A percentile compares a stretch with the other conserved stretches of the same genome.
phyloP scores from a whole-genome alignment of 192 early-diverging fungal genomes.

The Coemansia sp. region DNA sequence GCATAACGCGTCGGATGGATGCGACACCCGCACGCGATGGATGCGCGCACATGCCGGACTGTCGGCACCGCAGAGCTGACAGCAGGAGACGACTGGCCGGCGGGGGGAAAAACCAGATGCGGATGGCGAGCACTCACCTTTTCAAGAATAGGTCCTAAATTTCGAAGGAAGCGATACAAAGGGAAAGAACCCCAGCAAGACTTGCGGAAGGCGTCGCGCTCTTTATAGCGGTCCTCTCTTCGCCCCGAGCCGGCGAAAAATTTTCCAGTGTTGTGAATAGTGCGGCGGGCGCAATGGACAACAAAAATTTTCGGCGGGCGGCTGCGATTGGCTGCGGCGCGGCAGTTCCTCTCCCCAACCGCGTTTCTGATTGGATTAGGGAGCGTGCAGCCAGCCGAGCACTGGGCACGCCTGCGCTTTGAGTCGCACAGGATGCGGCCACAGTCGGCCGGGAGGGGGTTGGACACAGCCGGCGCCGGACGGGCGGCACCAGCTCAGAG shows the following conservation, averaged over 20 bases:
- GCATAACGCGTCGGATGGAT: too few species aligned
- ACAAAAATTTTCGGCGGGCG: constrained; percentile 5
- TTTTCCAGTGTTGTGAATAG: constrained; percentile 6
- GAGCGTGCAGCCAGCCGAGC: background rate
- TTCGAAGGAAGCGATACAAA: constrained; percentile 45
- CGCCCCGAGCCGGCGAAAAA: constrained; percentile 7
- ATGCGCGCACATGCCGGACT: too few species aligned
- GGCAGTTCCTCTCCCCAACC: background rate
- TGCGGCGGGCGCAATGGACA: constrained; percentile 2
- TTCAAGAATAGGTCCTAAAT: constrained; percentile 15
- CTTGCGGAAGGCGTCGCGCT: background rate
- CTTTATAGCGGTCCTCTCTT: constrained; percentile 43
- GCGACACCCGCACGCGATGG: constrained; percentile 6
- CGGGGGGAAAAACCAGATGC: background rate
- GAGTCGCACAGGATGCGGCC: too few species aligned
- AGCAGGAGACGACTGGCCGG: too few species aligned
- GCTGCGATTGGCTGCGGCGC: constrained; percentile 7
- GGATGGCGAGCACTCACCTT: constrained; percentile 29
- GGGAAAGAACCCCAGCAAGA: constrained; percentile 3
- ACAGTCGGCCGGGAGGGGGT: too few species aligned
- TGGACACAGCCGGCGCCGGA: too few species aligned
- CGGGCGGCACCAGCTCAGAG: too few species aligned
- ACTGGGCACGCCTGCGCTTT: too few species aligned
- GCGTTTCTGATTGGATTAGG: background rate
- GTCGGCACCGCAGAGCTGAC: too few species aligned